Evolutionary conservation across 441 rosid genomes (phyloP).

Genomic region (Erodium texanum): DNA sequence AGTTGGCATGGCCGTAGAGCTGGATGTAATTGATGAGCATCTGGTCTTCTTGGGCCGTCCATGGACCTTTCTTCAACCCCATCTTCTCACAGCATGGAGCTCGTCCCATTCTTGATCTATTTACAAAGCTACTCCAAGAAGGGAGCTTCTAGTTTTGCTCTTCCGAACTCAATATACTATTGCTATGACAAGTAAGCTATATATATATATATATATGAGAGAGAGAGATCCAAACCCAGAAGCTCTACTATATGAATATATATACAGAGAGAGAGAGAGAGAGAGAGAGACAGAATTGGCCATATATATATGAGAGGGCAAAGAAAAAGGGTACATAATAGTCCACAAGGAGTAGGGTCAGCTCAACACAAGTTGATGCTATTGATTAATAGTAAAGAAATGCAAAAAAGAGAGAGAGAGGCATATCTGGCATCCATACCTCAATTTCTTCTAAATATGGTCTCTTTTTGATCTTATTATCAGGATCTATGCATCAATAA

Average conservation of each 20-base stretch:
- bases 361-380: neutral
- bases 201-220: too few relatives aligned
- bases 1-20: constrained; percentile 32
- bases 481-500: too few relatives aligned
- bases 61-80: constrained; percentile 41
- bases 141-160: neutral
- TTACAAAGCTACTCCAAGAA: too few relatives aligned
- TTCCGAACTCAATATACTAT: neutral
- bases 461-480: too few relatives aligned
- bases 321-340: neutral
- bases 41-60: constrained; percentile 36
- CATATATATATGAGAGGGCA: neutral
- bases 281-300: neutral
- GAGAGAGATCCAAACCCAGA: neutral
- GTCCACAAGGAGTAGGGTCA: neutral
- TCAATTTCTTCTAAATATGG: neutral
- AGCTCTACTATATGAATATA: neutral
- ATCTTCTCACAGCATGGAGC: constrained; percentile 42
- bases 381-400: neutral
- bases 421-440: neutral
- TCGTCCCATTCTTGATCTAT: constrained; percentile 25
- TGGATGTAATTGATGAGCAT: constrained; percentile 24
- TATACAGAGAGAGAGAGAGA: neutral
- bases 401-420: neutral
- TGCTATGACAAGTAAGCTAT: neutral